Conservation (phyloP, 768 basidiomycete species). For the Suillus americanus region DNA sequence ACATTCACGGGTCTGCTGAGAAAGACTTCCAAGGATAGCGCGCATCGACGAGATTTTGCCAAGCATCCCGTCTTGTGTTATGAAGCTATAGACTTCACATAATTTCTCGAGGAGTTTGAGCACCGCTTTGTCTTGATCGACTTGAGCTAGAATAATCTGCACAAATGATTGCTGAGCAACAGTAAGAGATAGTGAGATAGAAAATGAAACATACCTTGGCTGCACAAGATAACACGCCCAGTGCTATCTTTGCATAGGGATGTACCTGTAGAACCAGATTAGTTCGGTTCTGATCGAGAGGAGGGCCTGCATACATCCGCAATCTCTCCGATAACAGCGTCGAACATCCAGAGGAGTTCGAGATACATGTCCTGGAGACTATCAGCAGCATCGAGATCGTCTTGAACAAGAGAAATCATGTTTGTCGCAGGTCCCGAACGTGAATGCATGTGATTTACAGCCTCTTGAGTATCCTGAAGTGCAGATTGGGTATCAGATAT, state of each 20-base stretch:
- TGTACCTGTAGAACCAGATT: background rate
- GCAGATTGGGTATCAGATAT: too few species aligned
- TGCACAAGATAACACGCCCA: background rate
- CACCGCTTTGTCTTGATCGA: background rate
- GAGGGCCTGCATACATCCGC: background rate
- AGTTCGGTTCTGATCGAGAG: background rate
- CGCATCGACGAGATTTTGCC: background rate
- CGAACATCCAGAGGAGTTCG: background rate
- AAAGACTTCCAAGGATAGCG: background rate
- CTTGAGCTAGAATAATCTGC: constrained; percentile 7
- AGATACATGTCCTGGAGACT: background rate
- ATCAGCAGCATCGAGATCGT: too few species aligned
- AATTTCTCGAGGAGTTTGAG: background rate
- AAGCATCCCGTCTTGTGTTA: background rate
- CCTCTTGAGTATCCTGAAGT: too few species aligned
- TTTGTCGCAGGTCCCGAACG: too few species aligned
- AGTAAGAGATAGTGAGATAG: background rate
- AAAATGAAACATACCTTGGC: background rate
- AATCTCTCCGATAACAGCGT: background rate
- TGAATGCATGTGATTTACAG: too few species aligned
- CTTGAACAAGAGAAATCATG: too few species aligned
- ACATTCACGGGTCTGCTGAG: constrained; percentile 22
- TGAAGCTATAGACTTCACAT: background rate
- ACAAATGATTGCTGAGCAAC: background rate
- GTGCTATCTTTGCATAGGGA: constrained; percentile 8